A percentile compares a stretch with the other conserved stretches of the same genome.
These are phyloP conservation scores for Xylaria sp. DNA, from an alignment of 2,329 filamentous ascomycete species.

Conservation along the genomic window DNA sequence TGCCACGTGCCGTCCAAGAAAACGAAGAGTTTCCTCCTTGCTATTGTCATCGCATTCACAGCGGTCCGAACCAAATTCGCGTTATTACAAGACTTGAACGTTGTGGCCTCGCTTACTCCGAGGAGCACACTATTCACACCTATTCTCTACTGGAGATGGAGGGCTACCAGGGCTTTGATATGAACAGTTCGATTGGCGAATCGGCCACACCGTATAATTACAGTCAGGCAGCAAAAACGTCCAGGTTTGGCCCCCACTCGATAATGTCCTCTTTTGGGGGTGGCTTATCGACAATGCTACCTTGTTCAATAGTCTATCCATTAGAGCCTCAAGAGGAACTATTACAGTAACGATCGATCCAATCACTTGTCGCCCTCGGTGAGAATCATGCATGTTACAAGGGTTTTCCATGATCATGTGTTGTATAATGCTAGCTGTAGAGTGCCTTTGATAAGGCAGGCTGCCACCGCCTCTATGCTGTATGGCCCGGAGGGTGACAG, in stretches of 20 bases:
- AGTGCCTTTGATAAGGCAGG: conserved; percentile 2
- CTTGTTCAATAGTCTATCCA: not conserved
- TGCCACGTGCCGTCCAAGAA: not conserved
- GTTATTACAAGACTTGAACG: not conserved
- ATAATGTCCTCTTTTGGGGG: not conserved
- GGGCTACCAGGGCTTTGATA: too few relatives aligned
- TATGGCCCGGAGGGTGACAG: not conserved
- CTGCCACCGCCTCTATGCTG: not conserved
- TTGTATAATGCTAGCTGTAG: too few relatives aligned
- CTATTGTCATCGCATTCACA: not conserved
- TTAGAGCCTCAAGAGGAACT: too few relatives aligned
- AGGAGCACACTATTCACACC: too few relatives aligned
- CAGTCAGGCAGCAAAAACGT: not conserved
- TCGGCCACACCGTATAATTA: not conserved
- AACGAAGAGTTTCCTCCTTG: not conserved
- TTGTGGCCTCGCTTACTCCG: not conserved
- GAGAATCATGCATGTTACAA: not conserved
- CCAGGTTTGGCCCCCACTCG: not conserved
- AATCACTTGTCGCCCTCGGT: not conserved
- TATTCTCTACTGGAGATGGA: too few relatives aligned
- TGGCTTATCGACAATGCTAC: not conserved
- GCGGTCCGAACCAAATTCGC: too few relatives aligned
- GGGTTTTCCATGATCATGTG: not conserved
- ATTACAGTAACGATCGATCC: not conserved
- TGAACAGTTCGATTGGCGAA: not conserved